A percentile compares a stretch with the other conserved stretches of the same genome.
phyloP scores from a whole-genome alignment of 257 asterid species.

The Solanum verrucosum region DNA sequence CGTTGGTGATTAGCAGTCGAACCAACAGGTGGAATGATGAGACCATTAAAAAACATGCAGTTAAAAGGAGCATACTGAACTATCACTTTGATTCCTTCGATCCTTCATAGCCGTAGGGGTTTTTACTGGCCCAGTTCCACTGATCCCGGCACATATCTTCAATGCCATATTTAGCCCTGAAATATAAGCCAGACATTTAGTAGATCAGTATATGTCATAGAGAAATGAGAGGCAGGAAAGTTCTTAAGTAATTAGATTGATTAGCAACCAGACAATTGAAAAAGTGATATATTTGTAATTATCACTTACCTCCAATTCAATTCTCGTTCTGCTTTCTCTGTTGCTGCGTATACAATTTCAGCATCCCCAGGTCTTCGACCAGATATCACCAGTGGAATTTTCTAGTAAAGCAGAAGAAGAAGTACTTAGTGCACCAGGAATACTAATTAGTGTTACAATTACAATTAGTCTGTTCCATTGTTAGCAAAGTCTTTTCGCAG shows the following conservation, averaged over 20 bases:
- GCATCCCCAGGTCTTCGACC: conserved; percentile 93
- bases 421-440: background rate
- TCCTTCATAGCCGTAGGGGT: conserved; percentile 73
- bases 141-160: conserved; percentile 92
- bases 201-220: background rate
- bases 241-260: background rate
- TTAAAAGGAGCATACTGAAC: background rate
- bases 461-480: background rate
- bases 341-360: conserved; percentile 78
- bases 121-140: conserved; percentile 99
- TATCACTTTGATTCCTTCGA: background rate
- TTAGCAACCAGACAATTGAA: background rate
- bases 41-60: background rate
- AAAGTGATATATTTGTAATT: background rate
- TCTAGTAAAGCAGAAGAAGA: conserved; percentile 24
- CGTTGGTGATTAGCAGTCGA: background rate
- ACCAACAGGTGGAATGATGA: background rate
- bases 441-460: background rate
- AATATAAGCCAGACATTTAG: background rate
- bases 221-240: background rate
- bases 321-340: conserved; percentile 78
- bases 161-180: conserved; percentile 80
- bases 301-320: conserved; percentile 87
- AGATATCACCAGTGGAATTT: conserved; percentile 76
- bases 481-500: background rate